Conservation (phyloP, 2,329 filamentous ascomycete species). For the Paracorniculantispora psalliotae region DNA sequence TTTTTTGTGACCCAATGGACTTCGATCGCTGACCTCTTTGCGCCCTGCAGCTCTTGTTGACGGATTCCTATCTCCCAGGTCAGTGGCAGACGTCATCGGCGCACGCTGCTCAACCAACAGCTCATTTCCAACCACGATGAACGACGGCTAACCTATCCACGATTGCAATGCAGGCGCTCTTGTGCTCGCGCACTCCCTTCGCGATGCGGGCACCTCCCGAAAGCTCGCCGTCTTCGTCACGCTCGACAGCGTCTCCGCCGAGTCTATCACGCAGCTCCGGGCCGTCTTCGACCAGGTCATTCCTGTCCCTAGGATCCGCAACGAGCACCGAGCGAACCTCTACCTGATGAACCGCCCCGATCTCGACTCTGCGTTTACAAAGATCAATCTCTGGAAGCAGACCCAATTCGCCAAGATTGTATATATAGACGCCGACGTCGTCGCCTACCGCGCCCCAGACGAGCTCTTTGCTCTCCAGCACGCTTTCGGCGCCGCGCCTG, state of each 20-base stretch:
- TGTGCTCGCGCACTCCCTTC: conserved; percentile 88
- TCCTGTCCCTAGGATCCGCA: conserved; percentile 74
- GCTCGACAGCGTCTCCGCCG: conserved; percentile 68
- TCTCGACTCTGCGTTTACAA: conserved; percentile 89
- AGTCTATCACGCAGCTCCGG: conserved; percentile 76
- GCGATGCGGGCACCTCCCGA: conserved; percentile 81
- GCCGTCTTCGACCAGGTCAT: conserved; percentile 84
- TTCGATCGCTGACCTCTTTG: not conserved
- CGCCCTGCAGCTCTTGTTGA: conserved; percentile 71
- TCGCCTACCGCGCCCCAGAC: conserved; percentile 85
- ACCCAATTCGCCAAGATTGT: conserved; percentile 87
- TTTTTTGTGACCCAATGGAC: not conserved
- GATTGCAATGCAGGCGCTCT: conserved; percentile 66
- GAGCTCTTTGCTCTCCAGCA: conserved; percentile 72
- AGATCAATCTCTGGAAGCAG: conserved; percentile 91
- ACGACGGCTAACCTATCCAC: conserved; percentile 12
- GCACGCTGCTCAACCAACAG: conserved; percentile 14
- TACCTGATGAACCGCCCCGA: conserved; percentile 89
- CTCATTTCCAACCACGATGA: conserved; percentile 17
- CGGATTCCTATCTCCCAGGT: conserved; percentile 91
- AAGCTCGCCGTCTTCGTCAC: conserved; percentile 83
- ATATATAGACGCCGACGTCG: conserved; percentile 89
- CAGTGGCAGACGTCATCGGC: conserved; percentile 25
- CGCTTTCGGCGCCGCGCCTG: conserved; percentile 69
- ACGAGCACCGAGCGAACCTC: conserved; percentile 73